Conservation (phyloP, 2,329 filamentous ascomycete species). For the Lecanosticta acicola region DNA sequence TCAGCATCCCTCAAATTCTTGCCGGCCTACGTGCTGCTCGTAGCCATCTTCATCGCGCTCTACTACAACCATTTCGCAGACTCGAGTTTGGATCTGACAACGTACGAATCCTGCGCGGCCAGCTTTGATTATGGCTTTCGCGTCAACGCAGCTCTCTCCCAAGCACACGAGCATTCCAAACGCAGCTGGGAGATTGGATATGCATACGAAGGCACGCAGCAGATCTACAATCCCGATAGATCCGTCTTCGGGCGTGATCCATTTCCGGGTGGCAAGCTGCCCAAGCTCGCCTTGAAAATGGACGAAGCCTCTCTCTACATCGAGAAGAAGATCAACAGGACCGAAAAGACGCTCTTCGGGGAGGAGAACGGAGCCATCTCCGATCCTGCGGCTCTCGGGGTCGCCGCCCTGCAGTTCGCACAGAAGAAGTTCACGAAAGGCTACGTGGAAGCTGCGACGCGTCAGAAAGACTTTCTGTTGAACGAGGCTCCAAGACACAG, state of each 20-base stretch:
- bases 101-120: conserved; percentile 18
- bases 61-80: conserved; percentile 15
- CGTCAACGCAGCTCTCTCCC: conserved; percentile 23
- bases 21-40: conserved; percentile 15
- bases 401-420: conserved; percentile 42
- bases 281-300: conserved; percentile 20
- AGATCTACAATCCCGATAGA: conserved; percentile 35
- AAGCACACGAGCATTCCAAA: conserved; percentile 31
- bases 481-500: conserved; percentile 37
- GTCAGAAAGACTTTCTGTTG: conserved; percentile 41
- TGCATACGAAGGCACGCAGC: conserved; percentile 38
- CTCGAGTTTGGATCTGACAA: conserved; percentile 14
- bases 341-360: conserved; percentile 30
- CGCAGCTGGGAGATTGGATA: conserved; percentile 42
- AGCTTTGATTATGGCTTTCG: conserved; percentile 27
- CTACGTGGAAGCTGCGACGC: conserved; percentile 36
- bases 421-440: conserved; percentile 23
- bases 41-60: conserved; percentile 14
- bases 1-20: conserved; percentile 15
- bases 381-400: conserved; percentile 44
- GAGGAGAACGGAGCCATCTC: conserved; percentile 36
- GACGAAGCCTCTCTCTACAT: conserved; percentile 33
- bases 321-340: conserved; percentile 27
- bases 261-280: conserved; percentile 32
- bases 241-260: conserved; percentile 36